Evolutionary conservation across 495 filamentous ascomycete genomes (phyloP).

Genomic region (Neurospora terricola): DNA sequence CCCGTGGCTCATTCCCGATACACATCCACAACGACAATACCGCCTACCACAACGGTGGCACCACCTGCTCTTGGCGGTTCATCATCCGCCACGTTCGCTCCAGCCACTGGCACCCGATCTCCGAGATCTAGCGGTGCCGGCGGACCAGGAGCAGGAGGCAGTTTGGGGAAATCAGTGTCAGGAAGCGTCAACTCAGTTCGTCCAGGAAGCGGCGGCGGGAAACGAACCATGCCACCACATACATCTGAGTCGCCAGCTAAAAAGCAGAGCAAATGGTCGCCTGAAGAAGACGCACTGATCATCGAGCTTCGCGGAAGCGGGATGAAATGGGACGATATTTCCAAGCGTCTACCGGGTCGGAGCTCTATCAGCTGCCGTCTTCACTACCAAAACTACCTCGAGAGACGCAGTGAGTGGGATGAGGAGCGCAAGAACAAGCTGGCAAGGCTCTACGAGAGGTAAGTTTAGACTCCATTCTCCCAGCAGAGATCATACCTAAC

Average conservation of each 20-base stretch:
- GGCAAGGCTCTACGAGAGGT: slow-evolving; percentile 92
- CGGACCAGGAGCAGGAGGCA: slow-evolving; percentile 2
- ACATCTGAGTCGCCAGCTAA: slow-evolving; percentile 73
- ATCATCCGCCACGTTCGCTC: slow-evolving; percentile 9
- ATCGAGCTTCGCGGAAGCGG: slow-evolving; percentile 78
- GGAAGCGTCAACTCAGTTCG: slow-evolving; percentile 3
- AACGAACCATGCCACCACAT: slow-evolving; percentile 41
- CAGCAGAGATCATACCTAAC: slow-evolving; percentile 11
- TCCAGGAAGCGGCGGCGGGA: slow-evolving; percentile 17
- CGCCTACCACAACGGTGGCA: slow-evolving; percentile 29
- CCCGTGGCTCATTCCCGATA: slow-evolving; percentile 44
- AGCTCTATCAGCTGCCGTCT: slow-evolving; percentile 89
- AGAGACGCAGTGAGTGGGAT: slow-evolving; percentile 84
- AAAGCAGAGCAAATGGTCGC: slow-evolving; percentile 93
- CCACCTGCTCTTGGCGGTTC: slow-evolving; percentile 9
- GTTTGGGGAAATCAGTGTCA: not conserved
- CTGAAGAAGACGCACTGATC: slow-evolving; percentile 81
- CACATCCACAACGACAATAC: slow-evolving; percentile 39
- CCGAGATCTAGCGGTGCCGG: slow-evolving; percentile 8
- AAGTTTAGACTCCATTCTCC: slow-evolving; percentile 20
- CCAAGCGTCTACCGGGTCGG: slow-evolving; percentile 75
- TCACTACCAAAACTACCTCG: slow-evolving; percentile 96
- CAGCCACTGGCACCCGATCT: slow-evolving; percentile 15
- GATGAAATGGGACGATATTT: slow-evolving; percentile 99
- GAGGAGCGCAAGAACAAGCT: slow-evolving; percentile 97